phyloP scores from a whole-genome alignment of 1,139 yeast species.

The Yamadazyma atlantica region DNA sequence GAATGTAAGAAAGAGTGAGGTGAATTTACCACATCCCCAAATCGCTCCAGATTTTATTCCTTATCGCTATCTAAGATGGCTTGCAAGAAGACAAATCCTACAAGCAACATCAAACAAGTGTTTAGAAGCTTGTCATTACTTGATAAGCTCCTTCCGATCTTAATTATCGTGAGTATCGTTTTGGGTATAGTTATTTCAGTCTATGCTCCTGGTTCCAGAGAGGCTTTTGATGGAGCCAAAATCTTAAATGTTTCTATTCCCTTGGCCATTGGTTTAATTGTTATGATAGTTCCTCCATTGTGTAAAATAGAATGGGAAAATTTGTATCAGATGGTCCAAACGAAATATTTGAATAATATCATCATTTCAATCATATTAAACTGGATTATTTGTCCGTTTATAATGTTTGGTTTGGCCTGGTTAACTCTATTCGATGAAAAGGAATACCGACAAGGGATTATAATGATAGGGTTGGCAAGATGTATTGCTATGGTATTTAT shows the following conservation, averaged over 20 bases:
- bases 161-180: constrained; percentile 27
- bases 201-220: constrained; percentile 29
- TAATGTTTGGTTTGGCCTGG: constrained; percentile 63
- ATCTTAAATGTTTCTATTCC: constrained; percentile 41
- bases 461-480: constrained; percentile 60
- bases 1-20: too few relatives aligned
- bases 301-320: constrained; percentile 55
- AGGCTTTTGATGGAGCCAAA: constrained; percentile 28
- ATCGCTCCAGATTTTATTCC: not conserved
- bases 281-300: constrained; percentile 61
- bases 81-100: not conserved
- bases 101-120: not conserved
- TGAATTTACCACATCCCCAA: too few relatives aligned
- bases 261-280: constrained; percentile 50
- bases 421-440: constrained; percentile 45
- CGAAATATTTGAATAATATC: constrained; percentile 23
- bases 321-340: constrained; percentile 16
- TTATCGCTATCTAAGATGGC: not conserved
- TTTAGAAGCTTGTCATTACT: constrained; percentile 16
- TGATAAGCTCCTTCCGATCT: constrained; percentile 28
- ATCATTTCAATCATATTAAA: constrained; percentile 44
- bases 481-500: constrained; percentile 65
- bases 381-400: constrained; percentile 58
- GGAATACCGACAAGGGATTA: constrained; percentile 54
- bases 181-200: constrained; percentile 33